Base-by-base conservation (phyloP, 441 rosid species). In the Adansonia grandidieri region DNA sequence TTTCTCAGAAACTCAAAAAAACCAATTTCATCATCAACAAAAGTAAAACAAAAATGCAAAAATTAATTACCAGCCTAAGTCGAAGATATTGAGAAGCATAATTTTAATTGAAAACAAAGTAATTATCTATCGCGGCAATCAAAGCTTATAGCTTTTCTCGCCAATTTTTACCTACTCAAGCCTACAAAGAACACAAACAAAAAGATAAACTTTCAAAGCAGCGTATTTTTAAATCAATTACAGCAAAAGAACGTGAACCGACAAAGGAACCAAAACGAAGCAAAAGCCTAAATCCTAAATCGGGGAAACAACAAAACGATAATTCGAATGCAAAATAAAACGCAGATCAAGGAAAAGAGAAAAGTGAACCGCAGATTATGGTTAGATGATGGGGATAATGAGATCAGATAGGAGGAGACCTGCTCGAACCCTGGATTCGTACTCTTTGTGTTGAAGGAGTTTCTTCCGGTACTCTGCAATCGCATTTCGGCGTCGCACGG, bases 361-460 rank as follows among this genome's bases (percentile, higher is more conserved):
- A 81, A 54, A 22, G 5, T 28, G 10, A 2, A 32, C 48, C 20
- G 58, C 5, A 48, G 13, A 76, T 51, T 47, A 75, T 62, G 15
- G 69, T 15, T 74, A 71, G 47, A n/a, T 8, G 15, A 73, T 17
- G 76, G 73, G 9, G 75, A 0, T n/a, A n/a, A 42, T 3, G 6
- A 9, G 50, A 66, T 66, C 24, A 42, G 50, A 37, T 40, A 54
- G 2, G 78, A 75, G 0, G 53, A 80, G 63, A 96, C 99, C 98
- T 81, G 92, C 56, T 77, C 97, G 93, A 48, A 92, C 96, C 81
- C 97, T 83, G 60, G 94, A 80, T 56, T 91, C 97, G 63, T 92
- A 90, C 75, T 96, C 99, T 78, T 91, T 96, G 81, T 92, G 96
- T 73, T 90, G 96, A 66, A 96, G 97, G 73, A 96, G 89, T 81